Evolutionary conservation across 139 green algal genomes (phyloP), one percentile per base, ranked within the genome.

Genomic region (Chlorella sp.): DNA sequence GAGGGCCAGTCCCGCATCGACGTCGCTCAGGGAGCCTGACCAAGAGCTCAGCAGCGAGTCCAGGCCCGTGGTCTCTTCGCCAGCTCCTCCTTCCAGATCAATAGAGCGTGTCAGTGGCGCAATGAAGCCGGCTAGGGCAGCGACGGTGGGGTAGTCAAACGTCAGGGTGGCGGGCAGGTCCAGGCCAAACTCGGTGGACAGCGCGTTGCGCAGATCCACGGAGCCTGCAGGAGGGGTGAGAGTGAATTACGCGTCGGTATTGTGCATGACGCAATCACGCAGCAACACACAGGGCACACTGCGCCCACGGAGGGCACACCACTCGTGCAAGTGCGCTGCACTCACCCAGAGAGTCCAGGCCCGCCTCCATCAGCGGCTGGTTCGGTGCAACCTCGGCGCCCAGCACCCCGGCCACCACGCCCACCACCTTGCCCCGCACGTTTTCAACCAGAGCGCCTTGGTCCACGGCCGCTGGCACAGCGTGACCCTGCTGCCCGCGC

Each of bases 331-430:
- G 36, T 36, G 29, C 12, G n/a, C 6, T 15, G 23, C 33, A 48
- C 67, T 36, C 41, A 5, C 74, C 86, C 41, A 90, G 80, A 6
- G 83, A 92, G 84, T 96, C 91, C 63, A 96, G 77, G 27, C 92
- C 92, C 8, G 87, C 66, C 42, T 79, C 83, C 82, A 94, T 91
- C 12, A 94, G 79, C 0, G 91, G 90, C 40, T 89, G 76, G 17
- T 90, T 79, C 23, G 56, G 42, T 17, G 38, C 41, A 31, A 90
- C 76, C 19, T 35, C 36, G 2, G 35, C 17, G 4, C 68, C 75
- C 31, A 81, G 36, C 19, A 81, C 67, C 67, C 45, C 53, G 45
- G 69, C 69, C 6, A 40, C 69, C 25, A 53, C 69, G 0, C 40
- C 69, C n/a, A 53, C 29, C 53, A 75, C 53, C 5, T 38, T 41